Conservation (phyloP, 352 stramenopile genomes). For the Blastocystis hominis region DNA sequence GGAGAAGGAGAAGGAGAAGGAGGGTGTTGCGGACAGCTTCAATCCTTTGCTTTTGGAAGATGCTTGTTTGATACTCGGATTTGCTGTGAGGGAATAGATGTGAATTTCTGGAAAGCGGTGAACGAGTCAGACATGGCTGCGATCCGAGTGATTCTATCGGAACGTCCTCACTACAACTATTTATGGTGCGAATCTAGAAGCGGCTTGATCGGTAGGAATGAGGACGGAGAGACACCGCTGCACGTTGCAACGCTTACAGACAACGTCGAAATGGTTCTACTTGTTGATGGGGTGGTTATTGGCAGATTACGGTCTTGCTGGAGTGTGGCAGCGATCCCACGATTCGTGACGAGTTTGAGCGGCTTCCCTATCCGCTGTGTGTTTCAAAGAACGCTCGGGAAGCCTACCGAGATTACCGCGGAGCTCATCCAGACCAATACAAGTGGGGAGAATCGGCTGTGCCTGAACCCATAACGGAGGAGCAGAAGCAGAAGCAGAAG, state of each 20-base stretch:
- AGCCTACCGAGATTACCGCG: conserved; percentile 71
- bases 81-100: not conserved
- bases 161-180: not conserved
- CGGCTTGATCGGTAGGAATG: conserved; percentile 65
- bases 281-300: not conserved
- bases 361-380: conserved; percentile 72
- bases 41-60: no score
- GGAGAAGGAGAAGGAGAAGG: conserved; percentile 53
- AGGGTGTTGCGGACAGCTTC: no score
- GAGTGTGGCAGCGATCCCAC: conserved; percentile 69
- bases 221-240: conserved; percentile 69
- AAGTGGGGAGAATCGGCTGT: conserved; percentile 70
- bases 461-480: conserved; percentile 68
- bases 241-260: conserved; percentile 69
- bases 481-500: conserved; percentile 70
- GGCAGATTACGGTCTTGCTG: conserved; percentile 67
- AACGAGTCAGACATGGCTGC: conserved; percentile 60
- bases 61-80: no score
- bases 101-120: conserved; percentile 54
- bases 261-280: conserved; percentile 1
- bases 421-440: conserved; percentile 66
- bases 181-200: conserved; percentile 10
- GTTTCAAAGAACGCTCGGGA: conserved; percentile 69
- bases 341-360: conserved; percentile 68
- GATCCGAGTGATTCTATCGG: conserved; percentile 63